Conservation (phyloP, 208 protist genomes). For the Trypanosoma rangeli region DNA sequence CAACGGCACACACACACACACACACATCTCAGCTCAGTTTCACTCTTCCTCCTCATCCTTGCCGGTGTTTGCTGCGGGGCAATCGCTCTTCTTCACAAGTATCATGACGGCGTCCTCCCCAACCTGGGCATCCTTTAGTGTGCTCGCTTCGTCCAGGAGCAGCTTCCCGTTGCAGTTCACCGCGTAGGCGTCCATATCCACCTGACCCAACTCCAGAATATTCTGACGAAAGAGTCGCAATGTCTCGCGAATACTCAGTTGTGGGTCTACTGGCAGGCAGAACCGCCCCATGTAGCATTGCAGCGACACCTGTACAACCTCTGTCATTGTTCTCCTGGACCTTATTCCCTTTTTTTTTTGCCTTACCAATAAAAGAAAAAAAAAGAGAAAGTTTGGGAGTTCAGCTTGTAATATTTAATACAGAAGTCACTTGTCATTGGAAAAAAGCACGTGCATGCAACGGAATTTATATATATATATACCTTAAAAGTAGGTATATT, state of each 20-base stretch:
- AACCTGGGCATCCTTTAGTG: slow-evolving; percentile 35
- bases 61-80: slow-evolving; percentile 27
- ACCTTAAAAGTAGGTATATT: not conserved
- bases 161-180: slow-evolving; percentile 45
- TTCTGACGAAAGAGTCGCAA: slow-evolving; percentile 39
- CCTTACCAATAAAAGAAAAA: not conserved
- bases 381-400: not conserved
- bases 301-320: slow-evolving; percentile 38
- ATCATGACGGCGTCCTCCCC: slow-evolving; percentile 31
- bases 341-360: not conserved
- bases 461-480: not conserved
- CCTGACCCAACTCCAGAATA: slow-evolving; percentile 31
- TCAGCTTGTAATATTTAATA: not conserved
- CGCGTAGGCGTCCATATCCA: slow-evolving; percentile 56
- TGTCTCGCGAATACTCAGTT: slow-evolving; percentile 36
- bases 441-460: not conserved
- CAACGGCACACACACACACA: too few species aligned
- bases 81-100: slow-evolving; percentile 41
- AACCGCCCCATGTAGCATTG: slow-evolving; percentile 72
- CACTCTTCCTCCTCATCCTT: slow-evolving; percentile 27
- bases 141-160: slow-evolving; percentile 36
- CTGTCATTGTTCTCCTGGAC: slow-evolving; percentile 11
- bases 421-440: not conserved
- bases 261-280: slow-evolving; percentile 33
- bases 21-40: not conserved